Conservation (phyloP, 306 rosid species). For the Prunus mongolica region DNA sequence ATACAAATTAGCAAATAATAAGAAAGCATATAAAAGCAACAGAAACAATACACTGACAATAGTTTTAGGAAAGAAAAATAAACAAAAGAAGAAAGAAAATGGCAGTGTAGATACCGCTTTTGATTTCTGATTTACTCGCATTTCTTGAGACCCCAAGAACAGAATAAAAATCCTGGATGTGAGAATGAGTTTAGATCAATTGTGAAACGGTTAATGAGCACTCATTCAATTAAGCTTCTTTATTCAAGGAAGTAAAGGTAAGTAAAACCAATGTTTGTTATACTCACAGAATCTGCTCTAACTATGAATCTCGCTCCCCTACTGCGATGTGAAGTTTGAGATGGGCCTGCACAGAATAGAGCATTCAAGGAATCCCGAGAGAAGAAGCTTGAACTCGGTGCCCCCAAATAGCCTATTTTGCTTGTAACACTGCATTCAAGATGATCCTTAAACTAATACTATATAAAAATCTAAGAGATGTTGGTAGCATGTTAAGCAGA, state of each 20-base stretch:
- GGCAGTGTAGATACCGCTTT: slow-evolving; percentile 58
- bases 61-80: neutral
- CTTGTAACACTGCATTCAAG: slow-evolving; percentile 51
- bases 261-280: neutral
- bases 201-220: slow-evolving; percentile 2
- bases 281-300: slow-evolving; percentile 86
- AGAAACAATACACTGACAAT: neutral
- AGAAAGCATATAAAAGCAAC: neutral
- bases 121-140: slow-evolving; percentile 91
- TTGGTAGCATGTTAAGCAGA: neutral
- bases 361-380: slow-evolving; percentile 49
- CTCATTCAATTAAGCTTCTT: neutral
- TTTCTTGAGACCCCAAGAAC: slow-evolving; percentile 86
- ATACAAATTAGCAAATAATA: neutral
- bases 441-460: neutral
- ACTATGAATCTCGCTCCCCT: slow-evolving; percentile 66
- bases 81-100: neutral
- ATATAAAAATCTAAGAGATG: neutral
- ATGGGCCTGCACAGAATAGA: slow-evolving; percentile 36
- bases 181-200: slow-evolving; percentile 8
- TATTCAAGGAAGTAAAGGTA: neutral
- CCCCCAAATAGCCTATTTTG: slow-evolving; percentile 48
- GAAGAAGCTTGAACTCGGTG: slow-evolving; percentile 57
- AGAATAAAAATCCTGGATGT: slow-evolving; percentile 81
- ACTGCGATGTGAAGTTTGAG: slow-evolving; percentile 45